phyloP scores from a whole-genome alignment of 2,329 filamentous ascomycete genomes.

The Fusarium protoensiforme region DNA sequence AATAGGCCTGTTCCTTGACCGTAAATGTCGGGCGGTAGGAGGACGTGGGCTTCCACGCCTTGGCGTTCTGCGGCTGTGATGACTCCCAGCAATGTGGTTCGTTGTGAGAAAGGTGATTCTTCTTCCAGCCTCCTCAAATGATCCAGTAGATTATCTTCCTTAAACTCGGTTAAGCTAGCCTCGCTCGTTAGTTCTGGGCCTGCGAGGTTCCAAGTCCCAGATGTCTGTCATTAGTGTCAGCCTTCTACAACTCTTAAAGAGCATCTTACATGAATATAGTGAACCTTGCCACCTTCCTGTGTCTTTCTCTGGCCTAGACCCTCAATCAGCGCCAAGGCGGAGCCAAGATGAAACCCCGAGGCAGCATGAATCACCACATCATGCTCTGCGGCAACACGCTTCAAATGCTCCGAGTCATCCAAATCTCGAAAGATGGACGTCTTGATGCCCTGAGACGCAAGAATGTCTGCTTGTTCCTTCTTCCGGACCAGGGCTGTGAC shows the following conservation, averaged over 20 bases:
- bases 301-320: neutral
- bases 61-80: neutral
- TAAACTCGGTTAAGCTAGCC: neutral
- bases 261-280: neutral
- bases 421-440: neutral
- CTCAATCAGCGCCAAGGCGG: neutral
- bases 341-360: neutral
- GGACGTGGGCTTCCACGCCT: neutral
- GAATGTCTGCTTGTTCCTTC: neutral
- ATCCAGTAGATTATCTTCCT: neutral
- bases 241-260: neutral
- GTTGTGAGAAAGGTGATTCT: neutral
- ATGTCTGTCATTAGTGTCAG: neutral
- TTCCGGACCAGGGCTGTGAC: conserved; percentile 13
- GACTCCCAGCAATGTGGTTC: neutral
- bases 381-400: neutral
- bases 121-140: neutral
- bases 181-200: neutral
- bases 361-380: neutral
- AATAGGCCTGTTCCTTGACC: neutral
- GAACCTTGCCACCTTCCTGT: neutral
- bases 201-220: neutral
- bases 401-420: neutral
- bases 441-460: neutral
- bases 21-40: neutral